Conservation (phyloP, 192 early-diverging fungal genomes). For the Backusella tuberculispora region DNA sequence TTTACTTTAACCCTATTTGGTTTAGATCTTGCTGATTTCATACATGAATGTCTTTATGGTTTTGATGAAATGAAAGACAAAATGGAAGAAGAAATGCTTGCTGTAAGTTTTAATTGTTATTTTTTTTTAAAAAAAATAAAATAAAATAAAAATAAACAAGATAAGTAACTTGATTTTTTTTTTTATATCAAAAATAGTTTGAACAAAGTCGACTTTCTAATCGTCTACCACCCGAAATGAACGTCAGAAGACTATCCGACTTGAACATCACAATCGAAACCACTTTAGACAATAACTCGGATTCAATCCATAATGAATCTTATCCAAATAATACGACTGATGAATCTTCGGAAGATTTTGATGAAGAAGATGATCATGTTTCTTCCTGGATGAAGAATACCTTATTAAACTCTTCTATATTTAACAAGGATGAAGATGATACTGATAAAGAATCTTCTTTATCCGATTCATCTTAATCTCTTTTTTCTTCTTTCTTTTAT, state of each 20-base stretch:
- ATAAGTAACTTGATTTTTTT: not conserved
- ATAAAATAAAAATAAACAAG: too few relatives aligned
- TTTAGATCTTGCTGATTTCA: slow-evolving; percentile 33
- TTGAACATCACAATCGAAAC: slow-evolving; percentile 40
- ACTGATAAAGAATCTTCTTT: slow-evolving; percentile 8
- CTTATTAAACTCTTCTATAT: slow-evolving; percentile 10
- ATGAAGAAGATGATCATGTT: slow-evolving; percentile 9
- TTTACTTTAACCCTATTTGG: slow-evolving; percentile 6
- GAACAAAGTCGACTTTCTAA: slow-evolving; percentile 27
- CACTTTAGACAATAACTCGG: slow-evolving; percentile 1
- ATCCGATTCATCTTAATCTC: slow-evolving; percentile 9
- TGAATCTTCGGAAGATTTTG: slow-evolving; percentile 16
- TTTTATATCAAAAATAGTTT: slow-evolving; percentile 27
- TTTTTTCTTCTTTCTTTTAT: too few relatives aligned
- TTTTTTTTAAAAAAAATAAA: slow-evolving; percentile 16
- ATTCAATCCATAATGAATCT: not conserved
- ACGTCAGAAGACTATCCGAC: slow-evolving; percentile 35
- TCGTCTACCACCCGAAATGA: not conserved
- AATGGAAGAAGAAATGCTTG: slow-evolving; percentile 31
- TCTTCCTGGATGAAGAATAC: slow-evolving; percentile 17
- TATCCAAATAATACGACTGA: not conserved
- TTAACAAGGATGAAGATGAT: slow-evolving; percentile 20
- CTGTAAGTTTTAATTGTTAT: slow-evolving; percentile 17
- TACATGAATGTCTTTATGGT: slow-evolving; percentile 43
- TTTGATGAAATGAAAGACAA: slow-evolving; percentile 43